Conservation (phyloP, 2,329 filamentous ascomycete species). For the Monosporascus sp. region DNA sequence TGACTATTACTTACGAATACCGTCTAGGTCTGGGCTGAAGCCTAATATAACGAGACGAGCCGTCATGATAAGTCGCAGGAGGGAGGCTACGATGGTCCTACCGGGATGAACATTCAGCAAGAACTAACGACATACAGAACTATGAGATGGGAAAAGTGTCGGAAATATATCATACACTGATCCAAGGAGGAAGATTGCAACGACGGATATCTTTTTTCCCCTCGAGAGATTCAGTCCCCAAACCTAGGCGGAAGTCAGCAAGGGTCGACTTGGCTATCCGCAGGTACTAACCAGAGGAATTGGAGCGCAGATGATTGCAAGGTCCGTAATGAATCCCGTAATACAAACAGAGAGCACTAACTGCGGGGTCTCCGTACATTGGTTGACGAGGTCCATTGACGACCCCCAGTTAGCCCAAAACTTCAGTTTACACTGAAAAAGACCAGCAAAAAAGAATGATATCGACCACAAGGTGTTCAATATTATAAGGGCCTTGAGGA, state of each 20-base stretch:
- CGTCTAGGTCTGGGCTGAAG: background rate
- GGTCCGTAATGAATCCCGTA: conserved; percentile 12
- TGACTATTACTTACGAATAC: background rate
- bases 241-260: conserved; percentile 2
- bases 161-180: conserved; percentile 2
- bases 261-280: background rate
- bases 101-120: background rate
- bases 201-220: conserved; percentile 2
- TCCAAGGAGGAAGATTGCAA: conserved; percentile 6
- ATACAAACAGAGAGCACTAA: conserved; percentile 9
- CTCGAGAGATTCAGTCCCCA: conserved; percentile 5
- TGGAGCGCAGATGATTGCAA: conserved; percentile 12
- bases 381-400: background rate
- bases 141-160: background rate
- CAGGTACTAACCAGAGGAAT: conserved; percentile 13
- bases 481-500: conserved; percentile 5
- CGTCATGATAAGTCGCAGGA: conserved; percentile 1
- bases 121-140: background rate
- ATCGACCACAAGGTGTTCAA: conserved; percentile 4
- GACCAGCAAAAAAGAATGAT: conserved; percentile 10
- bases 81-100: conserved; percentile 4
- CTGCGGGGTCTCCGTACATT: conserved; percentile 3
- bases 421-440: conserved; percentile 11
- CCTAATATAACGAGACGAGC: background rate
- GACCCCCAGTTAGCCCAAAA: conserved; percentile 13